Conservation (phyloP, 2,329 filamentous ascomycete genomes). For the Waltergamsia citrina region DNA sequence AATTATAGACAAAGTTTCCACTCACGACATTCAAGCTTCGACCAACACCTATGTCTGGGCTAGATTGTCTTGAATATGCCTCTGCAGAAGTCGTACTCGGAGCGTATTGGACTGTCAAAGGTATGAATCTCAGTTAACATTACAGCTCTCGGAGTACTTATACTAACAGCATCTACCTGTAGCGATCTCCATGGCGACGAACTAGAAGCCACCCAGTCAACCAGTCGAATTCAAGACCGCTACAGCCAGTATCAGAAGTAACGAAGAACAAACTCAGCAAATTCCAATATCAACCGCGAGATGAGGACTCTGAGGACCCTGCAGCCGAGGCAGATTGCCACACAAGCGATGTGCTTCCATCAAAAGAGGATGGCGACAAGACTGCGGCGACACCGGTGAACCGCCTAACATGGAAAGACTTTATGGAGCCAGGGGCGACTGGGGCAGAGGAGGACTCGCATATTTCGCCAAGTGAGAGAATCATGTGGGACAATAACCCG, state of each 20-base stretch:
- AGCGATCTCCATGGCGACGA: conserved; percentile 41
- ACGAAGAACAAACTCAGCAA: conserved; percentile 54
- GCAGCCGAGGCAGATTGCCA: no score
- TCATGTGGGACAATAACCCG: conserved; percentile 48
- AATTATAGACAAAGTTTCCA: no score
- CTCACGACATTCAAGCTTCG: no score
- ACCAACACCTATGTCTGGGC: neutral
- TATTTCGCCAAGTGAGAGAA: conserved; percentile 49
- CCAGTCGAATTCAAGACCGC: conserved; percentile 22
- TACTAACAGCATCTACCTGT: conserved; percentile 9
- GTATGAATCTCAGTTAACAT: no score
- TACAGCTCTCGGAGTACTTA: no score
- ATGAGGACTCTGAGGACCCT: conserved; percentile 6
- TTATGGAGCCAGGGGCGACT: conserved; percentile 40
- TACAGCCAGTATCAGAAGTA: conserved; percentile 42
- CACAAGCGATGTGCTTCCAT: conserved; percentile 6
- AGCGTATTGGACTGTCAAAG: conserved; percentile 19
- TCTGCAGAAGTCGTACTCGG: conserved; percentile 32
- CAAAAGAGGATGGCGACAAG: conserved; percentile 12
- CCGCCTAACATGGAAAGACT: conserved; percentile 47
- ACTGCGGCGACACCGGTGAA: conserved; percentile 24
- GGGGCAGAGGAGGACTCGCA: conserved; percentile 34
- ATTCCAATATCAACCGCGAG: conserved; percentile 30
- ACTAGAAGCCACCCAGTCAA: conserved; percentile 40
- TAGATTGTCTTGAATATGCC: conserved; percentile 11